Percentiles rank a stretch among this genome's conserved stretches.
Conservation (phyloP, 2,329 filamentous ascomycete species). For the Exophiala sp. region DNA sequence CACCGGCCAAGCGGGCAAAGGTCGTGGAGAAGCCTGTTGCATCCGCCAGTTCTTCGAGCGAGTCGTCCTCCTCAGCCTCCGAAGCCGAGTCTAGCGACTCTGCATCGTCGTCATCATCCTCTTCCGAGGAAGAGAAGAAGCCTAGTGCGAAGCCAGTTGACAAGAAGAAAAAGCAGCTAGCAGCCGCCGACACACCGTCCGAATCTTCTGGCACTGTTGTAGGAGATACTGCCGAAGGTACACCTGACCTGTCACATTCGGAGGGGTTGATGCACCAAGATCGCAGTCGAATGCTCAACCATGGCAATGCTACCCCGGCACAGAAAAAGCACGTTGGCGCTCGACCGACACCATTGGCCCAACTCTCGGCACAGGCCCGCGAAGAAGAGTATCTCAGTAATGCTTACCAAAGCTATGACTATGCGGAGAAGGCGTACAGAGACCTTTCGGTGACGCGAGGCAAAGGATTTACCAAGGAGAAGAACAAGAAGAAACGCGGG, state of each 20-base stretch:
- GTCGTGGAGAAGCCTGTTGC: constrained; percentile 1
- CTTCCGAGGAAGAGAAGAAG: constrained; percentile 16
- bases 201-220: constrained; percentile 27
- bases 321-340: constrained; percentile 42
- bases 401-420: constrained; percentile 74
- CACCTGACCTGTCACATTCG: constrained; percentile 20
- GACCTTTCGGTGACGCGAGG: constrained; percentile 87
- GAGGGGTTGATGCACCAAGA: constrained; percentile 29
- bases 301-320: neutral
- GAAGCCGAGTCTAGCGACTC: constrained; percentile 26
- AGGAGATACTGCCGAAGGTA: constrained; percentile 12
- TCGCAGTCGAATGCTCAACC: neutral
- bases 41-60: constrained; percentile 26
- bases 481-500: constrained; percentile 96
- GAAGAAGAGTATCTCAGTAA: constrained; percentile 69
- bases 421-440: constrained; percentile 80
- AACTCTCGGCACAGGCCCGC: constrained; percentile 64
- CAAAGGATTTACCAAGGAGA: constrained; percentile 98
- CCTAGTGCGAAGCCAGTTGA: constrained; percentile 18
- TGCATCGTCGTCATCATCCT: neutral
- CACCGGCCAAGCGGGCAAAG: constrained; percentile 20
- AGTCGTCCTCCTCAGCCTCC: constrained; percentile 32
- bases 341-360: constrained; percentile 67
- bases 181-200: constrained; percentile 12
- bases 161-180: neutral